Evolutionary conservation across 2,329 filamentous ascomycete genomes (phyloP).

Genomic region (Sclerotinia trifoliorum): DNA sequence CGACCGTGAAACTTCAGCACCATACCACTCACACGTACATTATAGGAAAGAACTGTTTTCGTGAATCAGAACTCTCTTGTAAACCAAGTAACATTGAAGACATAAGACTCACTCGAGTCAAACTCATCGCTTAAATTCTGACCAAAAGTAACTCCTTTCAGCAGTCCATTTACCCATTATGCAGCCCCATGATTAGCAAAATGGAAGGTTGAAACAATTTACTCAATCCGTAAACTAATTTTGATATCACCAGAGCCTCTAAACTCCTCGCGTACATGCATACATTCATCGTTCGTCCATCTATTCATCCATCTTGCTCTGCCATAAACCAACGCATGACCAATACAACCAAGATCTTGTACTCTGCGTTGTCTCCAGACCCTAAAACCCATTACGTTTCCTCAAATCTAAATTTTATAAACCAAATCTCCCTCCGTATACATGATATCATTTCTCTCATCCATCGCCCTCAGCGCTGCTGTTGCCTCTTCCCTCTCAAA

Average conservation of each 20-base stretch:
- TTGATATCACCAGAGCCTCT: conserved; percentile 17
- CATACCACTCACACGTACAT: neutral
- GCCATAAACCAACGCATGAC: neutral
- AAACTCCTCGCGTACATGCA: conserved; percentile 9
- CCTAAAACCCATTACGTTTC: neutral
- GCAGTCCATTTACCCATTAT: neutral
- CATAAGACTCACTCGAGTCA: neutral
- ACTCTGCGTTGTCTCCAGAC: neutral
- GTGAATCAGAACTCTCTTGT: neutral
- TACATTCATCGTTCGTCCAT: neutral
- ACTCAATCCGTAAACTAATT: conserved; percentile 10
- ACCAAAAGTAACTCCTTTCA: neutral
- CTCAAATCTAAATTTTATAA: conserved; percentile 61
- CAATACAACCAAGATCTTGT: neutral
- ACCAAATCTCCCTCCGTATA: conserved; percentile 65
- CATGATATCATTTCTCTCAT: conserved; percentile 88
- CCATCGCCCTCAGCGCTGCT: conserved; percentile 75
- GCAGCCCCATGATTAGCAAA: no score
- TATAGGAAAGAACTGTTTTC: neutral
- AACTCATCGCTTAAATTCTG: neutral
- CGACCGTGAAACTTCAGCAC: neutral
- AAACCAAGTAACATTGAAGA: neutral
- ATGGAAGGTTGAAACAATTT: neutral
- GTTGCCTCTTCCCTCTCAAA: conserved; percentile 74
- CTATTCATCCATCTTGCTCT: neutral